Conservation (phyloP, 1,284 basidiomycete genomes). For the Spongiforma sp. region DNA sequence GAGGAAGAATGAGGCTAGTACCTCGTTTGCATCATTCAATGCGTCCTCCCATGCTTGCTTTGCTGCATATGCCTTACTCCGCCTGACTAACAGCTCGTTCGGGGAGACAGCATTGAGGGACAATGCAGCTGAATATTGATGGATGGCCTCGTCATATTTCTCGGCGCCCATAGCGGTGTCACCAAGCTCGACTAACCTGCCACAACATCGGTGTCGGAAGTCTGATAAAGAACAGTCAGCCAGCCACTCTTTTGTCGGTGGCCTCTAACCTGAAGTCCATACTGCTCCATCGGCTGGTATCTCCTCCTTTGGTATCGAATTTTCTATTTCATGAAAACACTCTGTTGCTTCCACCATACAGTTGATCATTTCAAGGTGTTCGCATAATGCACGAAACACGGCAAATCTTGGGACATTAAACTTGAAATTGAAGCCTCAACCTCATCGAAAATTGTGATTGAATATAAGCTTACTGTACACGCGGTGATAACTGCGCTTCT, state of each 20-base stretch:
- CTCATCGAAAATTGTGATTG: no score
- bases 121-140: not conserved
- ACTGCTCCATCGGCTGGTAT: no score
- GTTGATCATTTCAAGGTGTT: not conserved
- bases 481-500: no score
- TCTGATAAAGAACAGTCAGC: not conserved
- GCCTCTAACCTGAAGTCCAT: no score
- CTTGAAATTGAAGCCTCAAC: no score
- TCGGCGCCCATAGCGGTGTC: not conserved
- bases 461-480: no score
- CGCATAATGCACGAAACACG: not conserved
- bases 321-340: not conserved
- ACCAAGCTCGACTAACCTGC: not conserved
- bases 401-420: not conserved
- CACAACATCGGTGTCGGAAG: no score
- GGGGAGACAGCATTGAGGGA: not conserved
- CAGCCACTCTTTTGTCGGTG: no score
- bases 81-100: not conserved
- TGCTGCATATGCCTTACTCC: not conserved
- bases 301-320: not conserved
- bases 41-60: not conserved
- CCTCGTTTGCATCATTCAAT: not conserved
- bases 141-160: not conserved
- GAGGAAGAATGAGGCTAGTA: not conserved
- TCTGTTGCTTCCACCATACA: not conserved